These are phyloP conservation scores for Sporothrix variecibatus DNA, from an alignment of 2,329 filamentous ascomycete species.

Conservation along the genomic window DNA sequence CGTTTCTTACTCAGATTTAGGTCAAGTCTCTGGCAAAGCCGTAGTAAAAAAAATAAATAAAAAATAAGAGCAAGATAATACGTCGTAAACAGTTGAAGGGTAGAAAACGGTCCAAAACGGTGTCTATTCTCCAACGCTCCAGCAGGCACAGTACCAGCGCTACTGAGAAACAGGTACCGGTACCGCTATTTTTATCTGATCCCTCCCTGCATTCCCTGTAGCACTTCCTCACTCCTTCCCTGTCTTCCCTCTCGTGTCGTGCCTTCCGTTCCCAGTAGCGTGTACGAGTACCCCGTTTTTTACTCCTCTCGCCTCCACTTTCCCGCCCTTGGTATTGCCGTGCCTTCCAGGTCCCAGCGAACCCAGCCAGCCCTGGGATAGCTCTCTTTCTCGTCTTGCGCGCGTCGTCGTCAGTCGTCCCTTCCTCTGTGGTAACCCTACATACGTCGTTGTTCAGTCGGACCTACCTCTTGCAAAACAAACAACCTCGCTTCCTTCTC, in stretches of 20 bases:
- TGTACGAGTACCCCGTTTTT: neutral
- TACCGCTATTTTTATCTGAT: slow-evolving; percentile 1
- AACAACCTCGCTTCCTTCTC: neutral
- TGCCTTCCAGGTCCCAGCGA: neutral
- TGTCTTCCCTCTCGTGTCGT: neutral
- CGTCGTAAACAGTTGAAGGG: too few species aligned
- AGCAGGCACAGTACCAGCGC: neutral
- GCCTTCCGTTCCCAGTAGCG: neutral
- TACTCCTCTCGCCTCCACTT: slow-evolving; percentile 4
- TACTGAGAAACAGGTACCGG: neutral
- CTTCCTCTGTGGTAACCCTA: neutral
- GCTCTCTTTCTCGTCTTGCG: neutral
- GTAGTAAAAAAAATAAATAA: neutral
- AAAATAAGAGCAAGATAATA: neutral
- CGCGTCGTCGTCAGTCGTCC: neutral
- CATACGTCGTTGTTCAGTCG: neutral
- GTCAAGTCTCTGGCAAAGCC: neutral
- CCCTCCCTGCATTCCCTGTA: neutral
- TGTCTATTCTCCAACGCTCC: too few species aligned
- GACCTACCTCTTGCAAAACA: neutral
- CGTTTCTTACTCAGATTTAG: neutral
- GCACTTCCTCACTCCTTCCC: neutral
- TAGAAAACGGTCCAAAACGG: neutral
- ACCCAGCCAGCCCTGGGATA: neutral
- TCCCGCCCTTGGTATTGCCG: neutral